A percentile compares a stretch with the other conserved stretches of the same genome.
phyloP scores from a whole-genome alignment of 495 filamentous ascomycete species.

The Amniculicola lignicola region DNA sequence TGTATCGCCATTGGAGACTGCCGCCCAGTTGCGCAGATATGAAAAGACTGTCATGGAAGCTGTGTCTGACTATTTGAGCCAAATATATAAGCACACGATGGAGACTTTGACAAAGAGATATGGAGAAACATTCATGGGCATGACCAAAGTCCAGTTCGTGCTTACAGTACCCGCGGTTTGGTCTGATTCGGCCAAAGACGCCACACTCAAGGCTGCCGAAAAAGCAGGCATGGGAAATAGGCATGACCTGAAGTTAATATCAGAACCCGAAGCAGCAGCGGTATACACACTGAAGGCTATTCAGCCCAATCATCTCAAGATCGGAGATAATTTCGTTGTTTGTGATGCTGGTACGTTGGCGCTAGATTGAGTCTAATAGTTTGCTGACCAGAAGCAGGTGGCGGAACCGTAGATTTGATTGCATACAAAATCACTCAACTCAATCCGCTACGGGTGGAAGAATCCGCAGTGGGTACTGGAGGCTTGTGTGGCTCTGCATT shows the following conservation, averaged over 20 bases:
- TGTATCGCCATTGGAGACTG: conserved; percentile 70
- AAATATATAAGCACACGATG: conserved; percentile 71
- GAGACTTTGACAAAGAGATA: conserved; percentile 60
- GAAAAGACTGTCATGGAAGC: conserved; percentile 48
- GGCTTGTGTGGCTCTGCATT: conserved; percentile 49
- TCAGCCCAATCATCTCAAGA: conserved; percentile 39
- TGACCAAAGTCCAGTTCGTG: conserved; percentile 46
- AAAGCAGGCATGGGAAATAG: conserved; percentile 51
- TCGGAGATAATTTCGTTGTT: conserved; percentile 44
- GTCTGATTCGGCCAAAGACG: conserved; percentile 47
- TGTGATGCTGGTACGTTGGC: conserved; percentile 39
- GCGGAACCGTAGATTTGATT: conserved; percentile 45
- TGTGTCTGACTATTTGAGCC: conserved; percentile 48
- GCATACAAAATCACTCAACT: conserved; percentile 46
- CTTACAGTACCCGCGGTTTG: conserved; percentile 69
- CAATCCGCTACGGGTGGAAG: conserved; percentile 31
- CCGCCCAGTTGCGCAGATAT: conserved; percentile 63
- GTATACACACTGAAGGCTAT: conserved; percentile 50
- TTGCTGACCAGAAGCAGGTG: conserved; percentile 31
- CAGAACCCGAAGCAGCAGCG: conserved; percentile 63
- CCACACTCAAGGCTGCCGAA: conserved; percentile 45
- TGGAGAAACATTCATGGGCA: conserved; percentile 45
- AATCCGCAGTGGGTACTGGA: conserved; percentile 49
- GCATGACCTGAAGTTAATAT: conserved; percentile 50
- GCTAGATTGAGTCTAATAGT: neutral